A percentile compares a stretch with the other conserved stretches of the same genome.
phyloP scores from a whole-genome alignment of 768 basidiomycete species.

The Xanthoconium purpureum region DNA sequence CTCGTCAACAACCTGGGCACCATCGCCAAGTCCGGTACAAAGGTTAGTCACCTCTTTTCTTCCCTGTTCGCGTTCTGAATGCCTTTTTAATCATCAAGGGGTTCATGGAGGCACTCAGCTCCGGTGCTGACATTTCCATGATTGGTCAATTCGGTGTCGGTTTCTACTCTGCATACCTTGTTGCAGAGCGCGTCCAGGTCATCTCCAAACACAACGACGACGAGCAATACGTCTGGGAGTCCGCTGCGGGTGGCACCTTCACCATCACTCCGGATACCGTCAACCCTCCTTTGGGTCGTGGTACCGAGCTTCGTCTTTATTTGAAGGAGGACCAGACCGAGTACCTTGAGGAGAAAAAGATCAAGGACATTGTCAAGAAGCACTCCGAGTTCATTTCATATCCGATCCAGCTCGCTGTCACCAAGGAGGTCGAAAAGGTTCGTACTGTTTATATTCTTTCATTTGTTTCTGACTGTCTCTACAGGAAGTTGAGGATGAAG shows the following conservation, averaged over 20 bases:
- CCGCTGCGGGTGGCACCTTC: conserved; percentile 98
- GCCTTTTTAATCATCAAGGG: conserved; percentile 47
- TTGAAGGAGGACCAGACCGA: conserved; percentile 99
- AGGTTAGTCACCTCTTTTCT: conserved; percentile 43
- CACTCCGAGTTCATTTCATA: conserved; percentile 99
- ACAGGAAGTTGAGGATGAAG: conserved; percentile 85
- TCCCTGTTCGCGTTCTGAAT: conserved; percentile 8
- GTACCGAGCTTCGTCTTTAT: conserved; percentile 87
- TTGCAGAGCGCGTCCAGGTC: conserved; percentile 97
- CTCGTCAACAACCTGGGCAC: conserved; percentile 99
- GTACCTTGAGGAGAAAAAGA: conserved; percentile 98
- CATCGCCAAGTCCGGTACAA: conserved; percentile 92
- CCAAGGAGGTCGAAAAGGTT: conserved; percentile 99
- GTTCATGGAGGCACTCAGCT: conserved; percentile 98
- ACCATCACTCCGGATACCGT: conserved; percentile 93
- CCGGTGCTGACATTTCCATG: conserved; percentile 91
- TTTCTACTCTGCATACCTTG: conserved; percentile 99
- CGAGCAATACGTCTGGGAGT: conserved; percentile 99
- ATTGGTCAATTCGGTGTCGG: conserved; percentile 99
- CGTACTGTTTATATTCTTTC: conserved; percentile 17
- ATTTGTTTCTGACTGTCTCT: conserved; percentile 5
- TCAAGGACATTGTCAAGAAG: conserved; percentile 99
- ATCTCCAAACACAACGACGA: conserved; percentile 99
- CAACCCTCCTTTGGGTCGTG: conserved; percentile 89
- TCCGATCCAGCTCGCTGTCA: conserved; percentile 97